phyloP scores from a whole-genome alignment of 2,329 filamentous ascomycete genomes.

The Aspergillus tamarii region DNA sequence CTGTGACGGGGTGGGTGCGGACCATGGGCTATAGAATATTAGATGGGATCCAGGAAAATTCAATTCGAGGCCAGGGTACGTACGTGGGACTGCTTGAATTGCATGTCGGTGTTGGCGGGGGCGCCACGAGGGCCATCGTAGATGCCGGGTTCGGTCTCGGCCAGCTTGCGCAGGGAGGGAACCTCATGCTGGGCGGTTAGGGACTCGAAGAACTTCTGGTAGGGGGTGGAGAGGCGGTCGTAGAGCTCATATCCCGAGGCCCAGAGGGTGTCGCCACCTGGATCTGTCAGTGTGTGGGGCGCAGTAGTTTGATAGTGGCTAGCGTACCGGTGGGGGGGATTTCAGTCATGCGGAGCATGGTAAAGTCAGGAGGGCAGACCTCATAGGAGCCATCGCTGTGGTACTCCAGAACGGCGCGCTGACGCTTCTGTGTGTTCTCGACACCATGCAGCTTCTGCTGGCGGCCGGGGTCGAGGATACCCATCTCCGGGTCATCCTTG shows the following conservation, averaged over 20 bases:
- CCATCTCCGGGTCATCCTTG: constrained; percentile 40
- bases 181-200: constrained; percentile 32
- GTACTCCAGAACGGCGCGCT: background rate
- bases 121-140: background rate
- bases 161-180: background rate
- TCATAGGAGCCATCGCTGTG: constrained; percentile 4
- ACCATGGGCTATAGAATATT: background rate
- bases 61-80: background rate
- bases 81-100: background rate
- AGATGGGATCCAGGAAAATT: background rate
- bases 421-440: background rate
- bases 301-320: background rate
- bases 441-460: background rate
- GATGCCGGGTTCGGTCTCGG: background rate
- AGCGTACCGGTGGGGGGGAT: constrained; percentile 35
- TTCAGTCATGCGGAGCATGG: constrained; percentile 30
- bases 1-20: background rate
- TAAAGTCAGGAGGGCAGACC: background rate
- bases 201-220: constrained; percentile 39
- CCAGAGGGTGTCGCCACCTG: constrained; percentile 42
- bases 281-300: background rate
- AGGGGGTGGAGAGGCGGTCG: constrained; percentile 42
- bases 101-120: background rate
- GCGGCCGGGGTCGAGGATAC: background rate
- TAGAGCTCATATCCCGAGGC: constrained; percentile 46